Base-by-base conservation (phyloP, 2,329 filamentous ascomycete genomes). In the Chaetothyriales sp. region DNA sequence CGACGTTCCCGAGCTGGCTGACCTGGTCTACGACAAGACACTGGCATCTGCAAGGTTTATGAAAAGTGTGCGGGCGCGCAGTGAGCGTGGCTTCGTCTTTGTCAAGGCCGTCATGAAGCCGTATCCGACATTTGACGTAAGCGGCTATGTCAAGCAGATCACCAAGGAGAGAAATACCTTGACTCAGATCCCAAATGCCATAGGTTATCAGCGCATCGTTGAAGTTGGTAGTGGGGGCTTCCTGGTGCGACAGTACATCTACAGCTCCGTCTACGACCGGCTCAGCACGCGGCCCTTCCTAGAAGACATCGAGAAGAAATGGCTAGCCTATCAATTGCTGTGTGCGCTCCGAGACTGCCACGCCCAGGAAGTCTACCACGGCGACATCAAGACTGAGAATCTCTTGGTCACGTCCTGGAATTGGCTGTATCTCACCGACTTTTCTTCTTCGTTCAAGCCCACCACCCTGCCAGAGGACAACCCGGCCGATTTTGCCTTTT, bases 381-480 rank as follows among this genome's bases (percentile, higher is more conserved):
- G 92, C 53, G 94, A 98, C 64, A 97, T 98, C 73, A 98, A 98
- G 73, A 92, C 90, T 1, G 90, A 98, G 68, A 98, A 98, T 63
- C 81, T 94, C 37, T 74, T 98, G 47, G 90, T 98, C 48, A 98
- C 92, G 0, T 97, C 92, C 5, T 98, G 92, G 92, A 95, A 97
- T 70, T 98, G 94, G 92, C 77, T 98, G 1, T 98, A 97, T 66
- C 77, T 98, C 40, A 84, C 89, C n/a, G 92, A 98, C 67, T 98
- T 97, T 66, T 95, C 90, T 3, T 89, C 90, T 0, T 84, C 86
- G 0, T 97, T 94, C 72, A 98, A 98, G 65, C 92, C 89, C 9
- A 86, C 89, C 4, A 87, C 88, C 67, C 74, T 98, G 2, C 92
- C 92, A 2, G 90, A 95, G 66, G 89, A 98, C 63, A 97, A 98